Conservation (phyloP, 495 filamentous ascomycete species). For the Neurospora pannonica region DNA sequence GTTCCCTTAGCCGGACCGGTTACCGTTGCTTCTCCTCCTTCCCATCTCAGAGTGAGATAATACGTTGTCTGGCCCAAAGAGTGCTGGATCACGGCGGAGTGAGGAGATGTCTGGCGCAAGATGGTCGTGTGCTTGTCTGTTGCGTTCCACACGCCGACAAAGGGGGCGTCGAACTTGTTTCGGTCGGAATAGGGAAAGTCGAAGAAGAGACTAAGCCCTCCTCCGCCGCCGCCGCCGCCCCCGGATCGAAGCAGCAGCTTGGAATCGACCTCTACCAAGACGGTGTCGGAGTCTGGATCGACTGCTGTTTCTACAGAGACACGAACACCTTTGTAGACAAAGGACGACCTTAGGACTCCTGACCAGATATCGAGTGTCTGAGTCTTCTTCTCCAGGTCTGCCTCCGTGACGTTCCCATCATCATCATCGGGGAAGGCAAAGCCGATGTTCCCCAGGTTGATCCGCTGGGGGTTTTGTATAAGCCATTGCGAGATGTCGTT, state of each 20-base stretch:
- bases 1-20: conserved; percentile 21
- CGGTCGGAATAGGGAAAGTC: conserved; percentile 41
- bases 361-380: conserved; percentile 42
- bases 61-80: conserved; percentile 36
- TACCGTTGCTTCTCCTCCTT: conserved; percentile 22
- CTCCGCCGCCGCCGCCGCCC: not conserved
- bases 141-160: conserved; percentile 39
- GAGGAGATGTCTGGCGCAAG: conserved; percentile 10
- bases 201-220: conserved; percentile 36
- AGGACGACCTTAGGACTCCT: conserved; percentile 36
- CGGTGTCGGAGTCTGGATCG: conserved; percentile 37
- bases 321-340: conserved; percentile 27
- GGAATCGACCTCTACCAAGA: conserved; percentile 36
- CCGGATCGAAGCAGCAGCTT: conserved; percentile 16
- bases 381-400: conserved; percentile 25
- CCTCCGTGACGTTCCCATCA: conserved; percentile 26
- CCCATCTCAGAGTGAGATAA: conserved; percentile 30
- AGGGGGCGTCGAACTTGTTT: conserved; percentile 39
- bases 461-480: conserved; percentile 42
- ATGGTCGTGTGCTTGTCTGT: conserved; percentile 34
- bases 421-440: conserved; percentile 29
- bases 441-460: conserved; percentile 41
- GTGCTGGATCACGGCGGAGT: conserved; percentile 35
- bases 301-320: conserved; percentile 37
- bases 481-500: conserved; percentile 44